Base-by-base conservation (phyloP, 2,329 filamentous ascomycete genomes). In the Claviceps purpurea region DNA sequence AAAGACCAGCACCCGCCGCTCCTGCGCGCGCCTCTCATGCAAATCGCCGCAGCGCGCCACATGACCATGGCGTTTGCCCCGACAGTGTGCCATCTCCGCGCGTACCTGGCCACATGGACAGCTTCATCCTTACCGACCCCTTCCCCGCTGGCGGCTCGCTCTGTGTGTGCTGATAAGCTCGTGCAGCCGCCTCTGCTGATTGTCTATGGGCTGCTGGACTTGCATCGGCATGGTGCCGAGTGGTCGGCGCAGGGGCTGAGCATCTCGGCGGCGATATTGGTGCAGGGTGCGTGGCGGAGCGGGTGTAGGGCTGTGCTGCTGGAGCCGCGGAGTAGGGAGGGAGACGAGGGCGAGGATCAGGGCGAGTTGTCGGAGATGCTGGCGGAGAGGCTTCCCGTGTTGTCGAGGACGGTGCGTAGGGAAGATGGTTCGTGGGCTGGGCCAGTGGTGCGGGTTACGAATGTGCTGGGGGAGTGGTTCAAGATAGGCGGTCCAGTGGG, bases 161-260 rank as follows among this genome's bases (percentile, higher is more conserved):
- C 30, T 34, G 30, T 3, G 30, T 34, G 30, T 34, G 10, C 30
- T 34, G 30, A 34, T 11, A 34, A 34, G 30, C 30, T 70, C 52
- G 40, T n/a, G 45, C 1, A 49, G 37, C 30, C 55, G 20, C 74
- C 77, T 0, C 63, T 74, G 22, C 67, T 89, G 3, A 64, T 87
- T 1, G 66, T 86, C 1, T 84, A 87, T 58, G 82, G 84, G 49
- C 73, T 85, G 43, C 61, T 89, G 16, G 70, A 75, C 20, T 64
- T 86, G 43, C 87, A 90, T 63, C 75, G 78, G 24, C 43, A 45
- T 30, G 74, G 78, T 51, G 85, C 81, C 56, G 83, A 87, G 54
- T 89, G 85, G 78, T 89, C 84, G 49, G 84, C 82, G 0, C 86
- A 89, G 65, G 87, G 85, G 0, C 64, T 90, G 13, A 74, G 78